Evolutionary conservation across 129 eudicot genomes (phyloP).

Genomic region (Escallonia rubra): DNA sequence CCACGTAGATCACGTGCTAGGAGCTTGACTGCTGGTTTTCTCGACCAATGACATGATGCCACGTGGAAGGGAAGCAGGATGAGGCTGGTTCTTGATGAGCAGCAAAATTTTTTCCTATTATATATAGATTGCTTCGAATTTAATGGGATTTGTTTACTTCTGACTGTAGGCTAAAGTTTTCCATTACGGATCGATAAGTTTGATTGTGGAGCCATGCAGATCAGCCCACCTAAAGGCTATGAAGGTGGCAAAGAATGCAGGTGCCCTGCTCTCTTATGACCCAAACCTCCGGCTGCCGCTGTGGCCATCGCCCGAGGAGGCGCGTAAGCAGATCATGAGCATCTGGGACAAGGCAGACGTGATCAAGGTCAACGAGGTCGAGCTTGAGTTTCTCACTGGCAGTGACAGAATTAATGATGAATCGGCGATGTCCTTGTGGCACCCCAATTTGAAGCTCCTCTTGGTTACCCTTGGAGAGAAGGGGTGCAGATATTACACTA

Average conservation of each 20-base stretch:
- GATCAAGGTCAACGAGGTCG: constrained; percentile 62
- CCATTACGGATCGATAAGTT: constrained; percentile 51
- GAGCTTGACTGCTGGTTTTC: too few relatives aligned
- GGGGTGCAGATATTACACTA: constrained; percentile 58
- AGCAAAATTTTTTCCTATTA: too few relatives aligned
- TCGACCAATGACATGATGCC: too few relatives aligned
- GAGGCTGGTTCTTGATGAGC: too few relatives aligned
- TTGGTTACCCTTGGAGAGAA: constrained; percentile 55
- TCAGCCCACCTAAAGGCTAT: constrained; percentile 58
- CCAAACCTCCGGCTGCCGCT: constrained; percentile 55
- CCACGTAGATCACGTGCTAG: too few relatives aligned
- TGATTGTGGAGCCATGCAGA: constrained; percentile 61
- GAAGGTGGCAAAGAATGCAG: constrained; percentile 49
- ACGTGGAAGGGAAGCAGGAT: too few relatives aligned
- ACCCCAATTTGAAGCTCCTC: constrained; percentile 54
- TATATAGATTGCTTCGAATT: neutral
- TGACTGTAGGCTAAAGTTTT: neutral
- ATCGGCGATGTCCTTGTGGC: constrained; percentile 43
- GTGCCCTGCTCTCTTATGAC: constrained; percentile 57
- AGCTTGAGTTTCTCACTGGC: constrained; percentile 49
- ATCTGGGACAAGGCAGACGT: constrained; percentile 63
- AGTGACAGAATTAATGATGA: constrained; percentile 36
- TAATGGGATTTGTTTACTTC: neutral
- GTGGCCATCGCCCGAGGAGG: constrained; percentile 61
- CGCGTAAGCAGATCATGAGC: constrained; percentile 54